Conservation (phyloP, 305 asterid species). For the Fraxinus floribunda region DNA sequence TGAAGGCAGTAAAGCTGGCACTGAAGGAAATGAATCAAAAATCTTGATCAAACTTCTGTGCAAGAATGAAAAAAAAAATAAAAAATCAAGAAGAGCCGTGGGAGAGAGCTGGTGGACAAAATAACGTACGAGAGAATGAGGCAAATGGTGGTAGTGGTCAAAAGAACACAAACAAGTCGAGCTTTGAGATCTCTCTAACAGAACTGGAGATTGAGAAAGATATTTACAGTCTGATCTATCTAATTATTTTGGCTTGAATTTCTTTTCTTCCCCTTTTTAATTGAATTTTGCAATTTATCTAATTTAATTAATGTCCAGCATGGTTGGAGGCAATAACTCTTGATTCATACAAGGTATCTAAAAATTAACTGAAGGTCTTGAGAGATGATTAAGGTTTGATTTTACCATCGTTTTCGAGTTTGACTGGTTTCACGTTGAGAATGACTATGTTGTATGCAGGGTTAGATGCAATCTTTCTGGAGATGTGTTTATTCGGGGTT, state of each 20-base stretch:
- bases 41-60: slow-evolving; percentile 47
- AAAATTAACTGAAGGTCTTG: slow-evolving; percentile 44
- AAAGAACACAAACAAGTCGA: neutral
- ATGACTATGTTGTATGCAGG: slow-evolving; percentile 29
- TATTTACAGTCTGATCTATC: neutral
- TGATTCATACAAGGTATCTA: slow-evolving; percentile 58
- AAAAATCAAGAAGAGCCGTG: slow-evolving; percentile 27
- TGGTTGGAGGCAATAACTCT: slow-evolving; percentile 51
- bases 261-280: neutral
- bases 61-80: slow-evolving; percentile 33
- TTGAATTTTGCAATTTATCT: neutral
- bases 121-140: neutral
- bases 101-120: slow-evolving; percentile 28
- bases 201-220: neutral
- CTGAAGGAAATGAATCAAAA: slow-evolving; percentile 40
- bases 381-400: neutral
- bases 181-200: neutral
- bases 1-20: slow-evolving; percentile 10
- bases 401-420: neutral
- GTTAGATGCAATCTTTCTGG: slow-evolving; percentile 27
- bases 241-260: neutral
- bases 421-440: slow-evolving; percentile 3
- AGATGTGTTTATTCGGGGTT: slow-evolving; percentile 17
- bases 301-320: slow-evolving; percentile 33
- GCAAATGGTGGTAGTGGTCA: neutral